phyloP scores from a whole-genome alignment of 2,329 filamentous ascomycete species.

The Aspergillus hiratsukae region DNA sequence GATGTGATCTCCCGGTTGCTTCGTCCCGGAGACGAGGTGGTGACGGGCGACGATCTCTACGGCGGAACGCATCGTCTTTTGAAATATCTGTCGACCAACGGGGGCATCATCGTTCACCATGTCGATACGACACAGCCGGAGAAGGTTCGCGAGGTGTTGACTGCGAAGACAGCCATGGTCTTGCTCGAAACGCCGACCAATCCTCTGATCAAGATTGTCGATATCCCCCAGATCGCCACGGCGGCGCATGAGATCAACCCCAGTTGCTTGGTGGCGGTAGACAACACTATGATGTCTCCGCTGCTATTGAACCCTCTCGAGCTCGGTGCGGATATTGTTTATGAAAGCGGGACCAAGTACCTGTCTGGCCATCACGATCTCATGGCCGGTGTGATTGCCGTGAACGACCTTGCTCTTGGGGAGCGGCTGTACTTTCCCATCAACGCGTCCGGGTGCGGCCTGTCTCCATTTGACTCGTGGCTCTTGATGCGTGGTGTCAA shows the following conservation, averaged over 20 bases:
- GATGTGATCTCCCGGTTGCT: constrained; percentile 93
- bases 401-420: constrained; percentile 75
- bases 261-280: constrained; percentile 79
- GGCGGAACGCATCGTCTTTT: constrained; percentile 91
- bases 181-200: constrained; percentile 95
- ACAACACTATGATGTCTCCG: constrained; percentile 98
- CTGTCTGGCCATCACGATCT: constrained; percentile 97
- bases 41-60: constrained; percentile 95
- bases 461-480: constrained; percentile 94
- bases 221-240: constrained; percentile 74
- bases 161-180: constrained; percentile 85
- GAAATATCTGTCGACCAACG: constrained; percentile 83
- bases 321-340: constrained; percentile 90
- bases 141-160: constrained; percentile 64
- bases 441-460: constrained; percentile 90
- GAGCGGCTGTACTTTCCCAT: constrained; percentile 96
- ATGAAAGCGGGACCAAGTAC: constrained; percentile 97
- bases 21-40: constrained; percentile 89
- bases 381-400: constrained; percentile 94
- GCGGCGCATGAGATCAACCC: constrained; percentile 73
- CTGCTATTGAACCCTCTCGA: constrained; percentile 92
- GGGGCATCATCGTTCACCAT: constrained; percentile 90
- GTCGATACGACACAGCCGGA: constrained; percentile 85
- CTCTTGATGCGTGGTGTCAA: constrained; percentile 93
- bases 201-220: constrained; percentile 95